Conservation (phyloP, 805 yeast species). For the Yarrowia sp. region DNA sequence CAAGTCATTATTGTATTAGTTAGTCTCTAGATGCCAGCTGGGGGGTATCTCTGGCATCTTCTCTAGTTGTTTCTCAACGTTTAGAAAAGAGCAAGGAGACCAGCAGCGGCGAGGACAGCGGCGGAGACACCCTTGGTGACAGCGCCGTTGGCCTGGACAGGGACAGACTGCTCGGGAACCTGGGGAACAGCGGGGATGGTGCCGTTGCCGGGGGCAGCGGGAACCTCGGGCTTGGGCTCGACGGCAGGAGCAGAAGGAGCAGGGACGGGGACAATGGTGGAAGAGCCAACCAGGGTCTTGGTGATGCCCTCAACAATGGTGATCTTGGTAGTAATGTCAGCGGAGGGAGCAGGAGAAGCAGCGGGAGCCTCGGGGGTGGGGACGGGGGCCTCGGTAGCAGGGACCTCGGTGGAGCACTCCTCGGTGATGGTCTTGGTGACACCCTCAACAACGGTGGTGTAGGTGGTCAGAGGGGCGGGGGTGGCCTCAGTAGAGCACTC, state of each 20-base stretch:
- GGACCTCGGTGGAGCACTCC: conserved; percentile 30
- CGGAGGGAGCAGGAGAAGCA: conserved; percentile 13
- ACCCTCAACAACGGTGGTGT: conserved; percentile 26
- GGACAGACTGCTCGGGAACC: conserved; percentile 10
- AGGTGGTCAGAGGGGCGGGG: conserved; percentile 27
- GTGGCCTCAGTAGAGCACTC: conserved; percentile 50
- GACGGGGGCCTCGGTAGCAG: conserved; percentile 1
- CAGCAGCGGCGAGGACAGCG: conserved; percentile 19
- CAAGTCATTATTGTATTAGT: conserved; percentile 2
- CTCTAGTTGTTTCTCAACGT: too few species aligned
- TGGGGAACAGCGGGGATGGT: conserved; percentile 10
- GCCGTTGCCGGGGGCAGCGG: neutral
- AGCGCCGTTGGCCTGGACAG: conserved; percentile 22
- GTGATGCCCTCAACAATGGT: conserved; percentile 25
- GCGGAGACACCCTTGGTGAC: conserved; percentile 18
- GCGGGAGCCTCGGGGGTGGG: neutral
- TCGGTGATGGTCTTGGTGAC: conserved; percentile 28
- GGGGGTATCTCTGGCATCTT: conserved; percentile 7
- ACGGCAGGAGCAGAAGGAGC: conserved; percentile 15
- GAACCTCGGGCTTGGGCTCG: too few species aligned
- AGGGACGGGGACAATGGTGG: neutral
- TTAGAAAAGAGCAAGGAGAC: conserved; percentile 19
- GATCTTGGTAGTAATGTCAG: conserved; percentile 11
- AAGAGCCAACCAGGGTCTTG: neutral
- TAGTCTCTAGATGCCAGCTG: conserved; percentile 11